Evolutionary conservation across 345 rosid genomes (phyloP), one percentile per base, ranked within the genome.

Genomic region (Murraya paniculata): DNA sequence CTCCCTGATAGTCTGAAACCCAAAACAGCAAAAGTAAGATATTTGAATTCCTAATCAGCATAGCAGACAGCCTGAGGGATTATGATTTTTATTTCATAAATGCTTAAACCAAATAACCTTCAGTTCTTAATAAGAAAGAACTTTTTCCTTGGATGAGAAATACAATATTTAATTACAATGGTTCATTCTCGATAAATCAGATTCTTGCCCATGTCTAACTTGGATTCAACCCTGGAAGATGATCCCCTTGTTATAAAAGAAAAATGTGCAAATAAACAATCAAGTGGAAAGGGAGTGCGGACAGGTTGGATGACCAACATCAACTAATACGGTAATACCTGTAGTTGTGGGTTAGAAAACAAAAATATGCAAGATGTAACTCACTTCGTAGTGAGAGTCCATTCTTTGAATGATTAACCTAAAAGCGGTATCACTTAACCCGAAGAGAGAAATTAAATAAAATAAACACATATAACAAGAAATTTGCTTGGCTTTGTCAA

Each of bases 1-100:
- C 86, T 93, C 98, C 90, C 90, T 89, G 68, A 96, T 82, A 30
- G 91, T 89, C 99, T 96, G 85, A 74, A 89, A 84, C 73, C 75
- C 78, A 88, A 67, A 81, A 62, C 81, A 83, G 72, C 73, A 79
- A 66, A 85, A 76, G 81, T 86, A 81, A 90, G 82, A 79, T 80
- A 83, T 78, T 74, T 71, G 72, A 76, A 79, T 84, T 78, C 81
- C 74, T 9, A n/a, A 60, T 39, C 27, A 31, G 75, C 31, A 57
- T 11, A 41, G 68, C 58, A 81, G 30, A 50, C n/a, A 79, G 64
- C 24, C 71, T 68, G 61, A 28, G 38, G 70, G 60, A 60, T 56
- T 68, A 61, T 75, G 62, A 27, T 67, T 68, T 79, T 10, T 35
- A 57, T 75, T 58, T 66, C 45, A 6, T 48, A 64, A 61, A 67